A percentile compares a stretch with the other conserved stretches of the same genome.
phyloP scores from a whole-genome alignment of 2,329 filamentous ascomycete species.

The Fusarium setosum region DNA sequence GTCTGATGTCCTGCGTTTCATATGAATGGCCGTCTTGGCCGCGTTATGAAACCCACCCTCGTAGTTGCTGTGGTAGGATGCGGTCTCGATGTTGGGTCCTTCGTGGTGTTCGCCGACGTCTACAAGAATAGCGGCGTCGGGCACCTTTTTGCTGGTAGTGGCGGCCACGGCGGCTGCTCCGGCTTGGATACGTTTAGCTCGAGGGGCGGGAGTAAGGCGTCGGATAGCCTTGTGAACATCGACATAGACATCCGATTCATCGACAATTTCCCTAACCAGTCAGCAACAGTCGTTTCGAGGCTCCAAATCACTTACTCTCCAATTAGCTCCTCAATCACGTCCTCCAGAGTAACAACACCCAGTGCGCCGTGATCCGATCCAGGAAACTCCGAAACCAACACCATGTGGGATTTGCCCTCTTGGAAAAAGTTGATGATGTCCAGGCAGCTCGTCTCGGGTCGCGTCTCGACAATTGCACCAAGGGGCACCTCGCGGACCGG shows the following conservation, averaged over 20 bases:
- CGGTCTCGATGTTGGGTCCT: constrained; percentile 42
- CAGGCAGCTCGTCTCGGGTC: constrained; percentile 93
- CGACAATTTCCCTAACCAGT: constrained; percentile 86
- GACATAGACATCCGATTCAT: constrained; percentile 98
- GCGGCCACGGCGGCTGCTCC: constrained; percentile 46
- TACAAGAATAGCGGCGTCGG: constrained; percentile 46
- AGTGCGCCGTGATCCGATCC: constrained; percentile 92
- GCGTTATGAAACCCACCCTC: constrained; percentile 55
- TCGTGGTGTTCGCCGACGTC: constrained; percentile 58
- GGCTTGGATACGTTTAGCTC: constrained; percentile 67
- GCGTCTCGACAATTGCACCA: constrained; percentile 93
- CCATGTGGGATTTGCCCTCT: constrained; percentile 99
- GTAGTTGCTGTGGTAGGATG: constrained; percentile 54
- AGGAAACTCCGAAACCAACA: constrained; percentile 89
- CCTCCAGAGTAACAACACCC: constrained; percentile 94
- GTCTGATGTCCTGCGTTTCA: constrained; percentile 70
- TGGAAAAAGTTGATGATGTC: constrained; percentile 99
- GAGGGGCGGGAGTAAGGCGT: constrained; percentile 85
- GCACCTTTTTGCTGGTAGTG: constrained; percentile 45
- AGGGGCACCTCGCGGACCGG: constrained; percentile 90
- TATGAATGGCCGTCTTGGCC: constrained; percentile 66
- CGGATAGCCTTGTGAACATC: constrained; percentile 98
- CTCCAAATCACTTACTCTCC: constrained; percentile 77
- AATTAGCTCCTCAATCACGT: constrained; percentile 98
- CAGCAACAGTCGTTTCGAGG: constrained; percentile 5